Conservation (phyloP, 2,329 filamentous ascomycete genomes). For the Stachybotrys echinatus region DNA sequence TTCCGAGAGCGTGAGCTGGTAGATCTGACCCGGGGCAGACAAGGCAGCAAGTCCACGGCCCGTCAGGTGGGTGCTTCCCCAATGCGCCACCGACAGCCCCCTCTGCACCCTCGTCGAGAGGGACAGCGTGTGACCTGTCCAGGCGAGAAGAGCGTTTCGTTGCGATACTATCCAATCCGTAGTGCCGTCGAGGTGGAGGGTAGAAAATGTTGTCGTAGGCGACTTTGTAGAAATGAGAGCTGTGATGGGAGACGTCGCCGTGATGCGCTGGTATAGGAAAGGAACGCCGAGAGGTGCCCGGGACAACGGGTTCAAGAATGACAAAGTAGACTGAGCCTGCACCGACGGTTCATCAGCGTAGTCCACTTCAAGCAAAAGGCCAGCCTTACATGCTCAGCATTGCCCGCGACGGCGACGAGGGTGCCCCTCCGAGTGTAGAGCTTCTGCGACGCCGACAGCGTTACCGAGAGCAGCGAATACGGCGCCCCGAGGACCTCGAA, state of each 20-base stretch:
- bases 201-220: constrained; percentile 77
- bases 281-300: constrained; percentile 80
- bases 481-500: constrained; percentile 92
- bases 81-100: constrained; percentile 73
- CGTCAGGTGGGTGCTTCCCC: constrained; percentile 85
- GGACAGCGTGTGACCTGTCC: constrained; percentile 84
- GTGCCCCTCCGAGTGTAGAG: constrained; percentile 91
- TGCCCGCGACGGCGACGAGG: constrained; percentile 82
- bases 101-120: constrained; percentile 72
- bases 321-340: constrained; percentile 83
- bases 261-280: constrained; percentile 89
- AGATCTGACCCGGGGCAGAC: constrained; percentile 81
- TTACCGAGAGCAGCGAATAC: constrained; percentile 90
- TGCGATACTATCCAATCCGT: constrained; percentile 94
- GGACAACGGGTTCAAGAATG: constrained; percentile 76
- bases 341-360: background rate
- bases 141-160: constrained; percentile 83
- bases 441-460: constrained; percentile 86
- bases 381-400: constrained; percentile 72
- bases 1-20: constrained; percentile 72
- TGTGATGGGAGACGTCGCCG: constrained; percentile 81
- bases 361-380: background rate
- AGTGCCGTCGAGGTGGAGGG: constrained; percentile 86
- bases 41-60: constrained; percentile 83
- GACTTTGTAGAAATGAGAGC: constrained; percentile 86